Evolutionary conservation across 352 stramenopile genomes (phyloP).

Genomic region (Pythium insidiosum): DNA sequence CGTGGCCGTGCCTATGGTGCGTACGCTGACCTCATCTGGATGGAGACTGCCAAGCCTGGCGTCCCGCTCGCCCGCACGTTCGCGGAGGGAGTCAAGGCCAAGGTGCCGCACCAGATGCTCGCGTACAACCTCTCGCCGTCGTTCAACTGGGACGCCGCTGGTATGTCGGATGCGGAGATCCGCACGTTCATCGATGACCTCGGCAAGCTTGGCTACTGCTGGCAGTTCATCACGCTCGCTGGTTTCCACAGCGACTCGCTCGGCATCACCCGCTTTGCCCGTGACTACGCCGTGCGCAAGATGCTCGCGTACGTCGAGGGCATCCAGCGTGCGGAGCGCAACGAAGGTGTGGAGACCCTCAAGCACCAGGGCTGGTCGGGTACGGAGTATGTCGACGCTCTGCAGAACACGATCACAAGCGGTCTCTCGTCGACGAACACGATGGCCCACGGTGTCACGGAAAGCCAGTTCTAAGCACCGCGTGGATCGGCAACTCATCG

Average conservation of each 20-base stretch:
- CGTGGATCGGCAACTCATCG: too few relatives aligned
- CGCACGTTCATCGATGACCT: conserved; percentile 94
- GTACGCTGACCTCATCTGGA: conserved; percentile 98
- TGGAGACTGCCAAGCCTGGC: conserved; percentile 95
- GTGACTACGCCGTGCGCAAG: conserved; percentile 85
- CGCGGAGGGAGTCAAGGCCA: conserved; percentile 88
- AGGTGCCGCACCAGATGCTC: conserved; percentile 94
- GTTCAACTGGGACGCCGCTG: conserved; percentile 98
- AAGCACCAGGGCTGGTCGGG: conserved; percentile 98
- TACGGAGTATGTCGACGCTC: conserved; percentile 94
- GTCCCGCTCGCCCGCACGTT: conserved; percentile 94
- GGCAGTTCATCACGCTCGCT: conserved; percentile 98
- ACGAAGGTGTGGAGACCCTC: conserved; percentile 92
- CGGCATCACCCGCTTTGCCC: conserved; percentile 92
- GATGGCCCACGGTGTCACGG: conserved; percentile 96
- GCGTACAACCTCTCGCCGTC: conserved; percentile 97
- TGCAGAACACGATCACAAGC: conserved; percentile 94
- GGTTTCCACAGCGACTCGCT: conserved; percentile 98
- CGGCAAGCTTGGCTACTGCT: conserved; percentile 93
- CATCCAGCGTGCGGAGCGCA: conserved; percentile 94
- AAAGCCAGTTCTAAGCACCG: conserved; percentile 92
- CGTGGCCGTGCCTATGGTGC: conserved; percentile 92
- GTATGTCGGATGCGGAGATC: conserved; percentile 93
- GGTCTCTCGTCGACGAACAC: conserved; percentile 95
- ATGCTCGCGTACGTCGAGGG: conserved; percentile 97